Evolutionary conservation across 2,329 filamentous ascomycete species (phyloP).

Genomic region (Gyromitra esculenta): DNA sequence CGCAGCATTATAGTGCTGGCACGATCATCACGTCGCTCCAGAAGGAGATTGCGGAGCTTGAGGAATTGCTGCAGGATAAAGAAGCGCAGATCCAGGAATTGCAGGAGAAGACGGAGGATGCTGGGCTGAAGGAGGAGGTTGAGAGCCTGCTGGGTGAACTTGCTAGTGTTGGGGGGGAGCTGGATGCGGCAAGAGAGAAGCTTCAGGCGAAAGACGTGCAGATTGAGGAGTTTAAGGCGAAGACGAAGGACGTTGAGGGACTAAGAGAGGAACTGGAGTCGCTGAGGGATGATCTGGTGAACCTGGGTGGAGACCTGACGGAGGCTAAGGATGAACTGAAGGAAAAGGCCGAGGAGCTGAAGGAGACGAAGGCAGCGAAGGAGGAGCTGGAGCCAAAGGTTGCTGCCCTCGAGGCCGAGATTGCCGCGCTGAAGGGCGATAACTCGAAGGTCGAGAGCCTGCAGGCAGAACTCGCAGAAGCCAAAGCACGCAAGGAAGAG

Average conservation of each 20-base stretch:
- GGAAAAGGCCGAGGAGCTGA: slow-evolving; percentile 62
- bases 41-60: slow-evolving; percentile 57
- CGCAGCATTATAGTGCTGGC: slow-evolving; percentile 55
- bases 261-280: slow-evolving; percentile 86
- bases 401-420: slow-evolving; percentile 59
- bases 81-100: slow-evolving; percentile 77
- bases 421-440: slow-evolving; percentile 64
- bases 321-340: slow-evolving; percentile 78
- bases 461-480: slow-evolving; percentile 52
- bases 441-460: slow-evolving; percentile 69
- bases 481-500: slow-evolving; percentile 60
- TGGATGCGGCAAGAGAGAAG: slow-evolving; percentile 82
- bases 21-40: slow-evolving; percentile 59
- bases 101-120: slow-evolving; percentile 59
- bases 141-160: slow-evolving; percentile 78
- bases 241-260: slow-evolving; percentile 78
- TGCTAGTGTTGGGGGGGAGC: slow-evolving; percentile 78
- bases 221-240: slow-evolving; percentile 75
- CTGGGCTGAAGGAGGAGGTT: slow-evolving; percentile 54
- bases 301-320: slow-evolving; percentile 84
- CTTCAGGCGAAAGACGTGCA: slow-evolving; percentile 73
- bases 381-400: slow-evolving; percentile 77
- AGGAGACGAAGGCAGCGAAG: slow-evolving; percentile 46
- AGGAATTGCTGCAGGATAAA: slow-evolving; percentile 44
- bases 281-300: slow-evolving; percentile 79